Base-by-base conservation (phyloP, 441 rosid genomes). In the Isatis lusitanica region DNA sequence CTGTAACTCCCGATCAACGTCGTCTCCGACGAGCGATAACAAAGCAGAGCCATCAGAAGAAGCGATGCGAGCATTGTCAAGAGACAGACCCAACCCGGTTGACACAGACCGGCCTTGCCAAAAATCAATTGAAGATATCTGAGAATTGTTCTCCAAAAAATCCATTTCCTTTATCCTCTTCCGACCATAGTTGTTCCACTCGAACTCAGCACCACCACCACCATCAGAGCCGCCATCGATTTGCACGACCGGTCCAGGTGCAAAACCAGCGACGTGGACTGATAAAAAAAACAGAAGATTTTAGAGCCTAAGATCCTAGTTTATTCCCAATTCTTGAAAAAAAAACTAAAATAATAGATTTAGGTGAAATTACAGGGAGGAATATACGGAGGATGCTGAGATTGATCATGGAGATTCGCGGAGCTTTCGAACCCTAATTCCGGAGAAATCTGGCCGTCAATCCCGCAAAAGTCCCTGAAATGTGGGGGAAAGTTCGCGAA, bases 251-350 rank as follows among this genome's bases (percentile, higher is more conserved):
- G 90, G 85, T 43, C 80, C 85, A 4, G 93, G 95, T 0, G 91
- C 97, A 66, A 88, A 85, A 60, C 91, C 95, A 52, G 74, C 85
- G 39, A 91, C 93, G 78, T 91, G 97, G 82, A 93, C 97, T 89
- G 70, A 59, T 38, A n/a, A 48, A 9, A 11, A 13, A 48, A 47
- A 11, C 33, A 52, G 36, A 52, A 13, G n/a, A 55, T 35, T 69
- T 47, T 10, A 15, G 16, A 57, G 11, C 6, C 5, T 6, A 33
- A 18, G 42, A 1, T 47, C 28, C n/a, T 13, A 30, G 6, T 17
- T 21, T 24, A 26, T 7, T 0, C 17, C 17, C 39, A 53, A 52
- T 50, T 55, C 44, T 58, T 28, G 18, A 5, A 1, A 60, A 43
- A 63, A 66, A 26, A n/a, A n/a, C 11, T 31, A 18, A 59, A 43